Evolutionary conservation across 192 early-diverging fungal species (phyloP).

Genomic region (Coemansia sp.): DNA sequence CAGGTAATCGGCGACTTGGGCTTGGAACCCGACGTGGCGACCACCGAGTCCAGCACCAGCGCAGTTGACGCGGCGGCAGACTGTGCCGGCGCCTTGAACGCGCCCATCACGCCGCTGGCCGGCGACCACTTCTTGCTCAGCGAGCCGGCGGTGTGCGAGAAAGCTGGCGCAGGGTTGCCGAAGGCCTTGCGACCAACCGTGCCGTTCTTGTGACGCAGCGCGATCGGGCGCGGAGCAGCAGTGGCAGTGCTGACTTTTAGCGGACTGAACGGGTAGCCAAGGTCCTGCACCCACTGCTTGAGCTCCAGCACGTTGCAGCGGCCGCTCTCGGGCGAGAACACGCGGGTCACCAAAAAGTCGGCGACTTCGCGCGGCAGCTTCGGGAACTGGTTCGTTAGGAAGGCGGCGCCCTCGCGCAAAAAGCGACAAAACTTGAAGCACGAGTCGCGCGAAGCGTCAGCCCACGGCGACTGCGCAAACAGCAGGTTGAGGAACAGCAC

Average conservation of each 20-base stretch:
- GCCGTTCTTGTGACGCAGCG: slow-evolving; percentile 15
- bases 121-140: slow-evolving; percentile 40
- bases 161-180: neutral
- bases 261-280: slow-evolving; percentile 40
- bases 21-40: slow-evolving; percentile 7
- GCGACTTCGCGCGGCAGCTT: slow-evolving; percentile 56
- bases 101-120: neutral
- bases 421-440: slow-evolving; percentile 62
- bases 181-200: slow-evolving; percentile 8
- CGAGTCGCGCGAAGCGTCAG: slow-evolving; percentile 56
- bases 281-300: slow-evolving; percentile 50
- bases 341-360: slow-evolving; percentile 57
- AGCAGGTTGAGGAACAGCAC: slow-evolving; percentile 69
- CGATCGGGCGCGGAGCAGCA: neutral
- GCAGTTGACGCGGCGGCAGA: slow-evolving; percentile 13
- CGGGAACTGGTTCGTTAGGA: slow-evolving; percentile 59
- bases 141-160: slow-evolving; percentile 7
- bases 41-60: slow-evolving; percentile 17
- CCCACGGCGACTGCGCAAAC: slow-evolving; percentile 71
- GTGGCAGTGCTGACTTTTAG: slow-evolving; percentile 5
- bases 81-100: neutral
- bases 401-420: slow-evolving; percentile 56
- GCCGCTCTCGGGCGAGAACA: slow-evolving; percentile 58
- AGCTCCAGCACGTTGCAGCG: slow-evolving; percentile 54
- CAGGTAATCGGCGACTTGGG: slow-evolving; percentile 23